Conservation (phyloP, 1,139 yeast species). For the Kodamaea sp. region DNA sequence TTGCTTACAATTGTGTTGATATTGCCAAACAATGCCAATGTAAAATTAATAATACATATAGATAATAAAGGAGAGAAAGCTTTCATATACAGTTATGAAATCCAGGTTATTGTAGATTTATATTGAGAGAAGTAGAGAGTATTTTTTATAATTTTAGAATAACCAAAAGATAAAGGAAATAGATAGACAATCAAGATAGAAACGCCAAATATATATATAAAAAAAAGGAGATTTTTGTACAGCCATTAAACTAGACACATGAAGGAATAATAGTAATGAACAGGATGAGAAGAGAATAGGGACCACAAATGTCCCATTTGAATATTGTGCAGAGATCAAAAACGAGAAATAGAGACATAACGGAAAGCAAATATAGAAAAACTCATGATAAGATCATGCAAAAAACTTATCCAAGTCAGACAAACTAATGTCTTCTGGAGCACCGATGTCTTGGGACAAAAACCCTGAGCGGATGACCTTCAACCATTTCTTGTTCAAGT, state of each 20-base stretch:
- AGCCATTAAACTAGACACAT: slow-evolving; percentile 1
- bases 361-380: slow-evolving; percentile 2
- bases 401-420: slow-evolving; percentile 73
- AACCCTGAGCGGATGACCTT: slow-evolving; percentile 74
- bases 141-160: slow-evolving; percentile 1
- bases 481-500: slow-evolving; percentile 59
- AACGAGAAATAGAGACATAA: slow-evolving; percentile 1
- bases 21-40: no score
- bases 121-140: slow-evolving; percentile 7
- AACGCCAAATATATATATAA: slow-evolving; percentile 7
- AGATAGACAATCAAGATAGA: not conserved
- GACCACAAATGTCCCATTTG: no score
- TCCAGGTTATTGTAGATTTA: no score
- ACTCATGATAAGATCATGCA: slow-evolving; percentile 2
- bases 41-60: no score
- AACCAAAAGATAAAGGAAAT: slow-evolving; percentile 2
- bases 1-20: no score
- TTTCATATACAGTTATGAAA: no score
- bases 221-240: slow-evolving; percentile 1
- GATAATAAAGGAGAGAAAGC: no score
- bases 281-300: slow-evolving; percentile 1
- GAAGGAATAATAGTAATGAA: slow-evolving; percentile 1
- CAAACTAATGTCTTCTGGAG: slow-evolving; percentile 74
- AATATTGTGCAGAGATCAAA: no score
- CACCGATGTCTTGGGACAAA: slow-evolving; percentile 69